Percentiles rank a stretch among this genome's conserved stretches.
These are phyloP conservation scores for Lasiodiplodia theobromae DNA, from an alignment of 2,329 filamentous ascomycete species.

Conservation along the genomic window DNA sequence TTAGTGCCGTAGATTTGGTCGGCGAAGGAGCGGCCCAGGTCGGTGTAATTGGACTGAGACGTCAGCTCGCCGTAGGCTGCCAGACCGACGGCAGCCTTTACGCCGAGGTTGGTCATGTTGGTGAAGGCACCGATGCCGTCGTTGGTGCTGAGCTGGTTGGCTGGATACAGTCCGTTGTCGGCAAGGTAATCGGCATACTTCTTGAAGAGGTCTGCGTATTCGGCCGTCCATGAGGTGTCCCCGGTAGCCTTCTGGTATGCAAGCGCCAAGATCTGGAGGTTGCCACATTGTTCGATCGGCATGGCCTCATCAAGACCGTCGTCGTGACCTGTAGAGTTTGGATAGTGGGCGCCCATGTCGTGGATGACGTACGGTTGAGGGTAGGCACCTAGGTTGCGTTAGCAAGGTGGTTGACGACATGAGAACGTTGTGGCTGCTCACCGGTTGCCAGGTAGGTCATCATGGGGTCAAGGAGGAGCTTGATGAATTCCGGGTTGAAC, in stretches of 20 bases:
- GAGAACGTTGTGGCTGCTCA: conserved; percentile 35
- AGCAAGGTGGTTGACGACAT: not conserved
- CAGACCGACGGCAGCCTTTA: conserved; percentile 57
- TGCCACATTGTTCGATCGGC: conserved; percentile 52
- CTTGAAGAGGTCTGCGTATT: conserved; percentile 46
- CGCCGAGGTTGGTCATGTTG: conserved; percentile 56
- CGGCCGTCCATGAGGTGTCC: conserved; percentile 45
- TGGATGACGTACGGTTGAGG: conserved; percentile 49
- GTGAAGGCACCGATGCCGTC: conserved; percentile 50
- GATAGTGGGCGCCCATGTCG: conserved; percentile 52
- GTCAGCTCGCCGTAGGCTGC: conserved; percentile 53
- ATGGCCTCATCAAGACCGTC: conserved; percentile 49
- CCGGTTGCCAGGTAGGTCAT: conserved; percentile 52
- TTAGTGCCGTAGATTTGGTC: conserved; percentile 28
- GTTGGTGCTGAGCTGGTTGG: conserved; percentile 52
- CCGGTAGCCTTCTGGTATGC: conserved; percentile 50
- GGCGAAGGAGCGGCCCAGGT: conserved; percentile 43
- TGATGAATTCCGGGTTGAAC: conserved; percentile 52
- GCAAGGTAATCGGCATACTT: conserved; percentile 53
- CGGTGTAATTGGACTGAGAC: conserved; percentile 46
- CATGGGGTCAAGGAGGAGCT: conserved; percentile 53
- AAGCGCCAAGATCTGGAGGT: conserved; percentile 48
- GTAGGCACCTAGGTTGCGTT: conserved; percentile 6
- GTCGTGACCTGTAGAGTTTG: conserved; percentile 51
- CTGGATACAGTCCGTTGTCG: conserved; percentile 49